Base-by-base conservation (phyloP, 768 basidiomycete species). In the Xanthoconium stramineum region DNA sequence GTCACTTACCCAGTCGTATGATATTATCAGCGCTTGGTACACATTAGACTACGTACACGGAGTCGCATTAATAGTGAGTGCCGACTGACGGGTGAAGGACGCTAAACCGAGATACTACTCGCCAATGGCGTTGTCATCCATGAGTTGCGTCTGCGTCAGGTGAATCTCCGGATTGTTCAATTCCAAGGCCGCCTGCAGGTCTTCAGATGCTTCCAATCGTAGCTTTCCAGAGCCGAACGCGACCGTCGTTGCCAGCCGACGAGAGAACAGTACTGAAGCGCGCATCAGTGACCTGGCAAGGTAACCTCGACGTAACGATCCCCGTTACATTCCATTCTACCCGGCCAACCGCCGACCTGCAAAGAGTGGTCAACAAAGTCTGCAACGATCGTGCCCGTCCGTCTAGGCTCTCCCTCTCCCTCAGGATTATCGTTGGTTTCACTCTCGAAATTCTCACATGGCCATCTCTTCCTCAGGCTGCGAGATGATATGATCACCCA, bases 251-350 rank as follows among this genome's bases (percentile, higher is more conserved):
- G 0, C 93, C 91, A 2, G 89, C 84, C 1, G 88, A 91, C 2
- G 89, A 88, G 10, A 96, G 76, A 8, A 94, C 79, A 6, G 93
- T 94, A 19, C 92, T 92, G 55, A 29, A 28, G 28, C 19, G n/a
- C 32, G 14, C 32, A 36, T 58, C 11, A 61, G 42, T 40, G 47
- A 44, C 37, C 52, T 44, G 47, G 42, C 13, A 38, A 57, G 20
- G 17, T 15, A 28, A 38, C n/a, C 20, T 14, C 32, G 19, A 17
- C 14, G 33, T 50, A 38, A 24, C 37, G 35, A 35, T 38, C 57
- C 90, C 90, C 35, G 87, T 90, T 47, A 94, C 84, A 68, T 96
- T 96, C 93, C 96, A 98, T 68, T 95, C 94, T 1, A 99, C 94
- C 62, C 87, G 80, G 3, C 88, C 87, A 11, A 95, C 82, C 5